Base-by-base conservation (phyloP, 129 eudicot species). In the Kitagawia praeruptora region DNA sequence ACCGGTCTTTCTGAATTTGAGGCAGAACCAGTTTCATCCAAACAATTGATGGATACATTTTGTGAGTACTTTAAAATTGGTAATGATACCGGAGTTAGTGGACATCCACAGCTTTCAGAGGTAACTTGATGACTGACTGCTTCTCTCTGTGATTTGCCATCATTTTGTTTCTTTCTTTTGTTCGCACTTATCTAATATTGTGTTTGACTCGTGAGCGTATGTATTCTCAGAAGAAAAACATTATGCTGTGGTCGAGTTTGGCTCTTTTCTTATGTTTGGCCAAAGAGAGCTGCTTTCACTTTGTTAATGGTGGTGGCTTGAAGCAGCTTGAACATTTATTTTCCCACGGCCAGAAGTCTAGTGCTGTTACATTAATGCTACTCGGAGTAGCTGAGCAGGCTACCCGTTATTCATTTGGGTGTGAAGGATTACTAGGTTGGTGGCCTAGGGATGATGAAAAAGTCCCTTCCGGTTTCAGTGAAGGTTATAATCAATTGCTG, bases 371-470 rank as follows among this genome's bases (percentile, higher is more conserved):
- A 70, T 80, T 96, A 58, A 70, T 92, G 87, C 72, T 89, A 31
- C 99, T 96, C 78, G 98, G 95, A 85, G 98, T 85, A 75, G 79
- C 92, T 69, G 96, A 96, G 85, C 99, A 88, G 79, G 99, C 93
- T 72, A 92, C 99, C 69, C 80, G 89, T 31, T 82, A 87, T 84
- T 90, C 99, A 23, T 72, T 96, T 82, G 99, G 99, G 16, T 96
- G 99, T 83, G 99, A 96, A 90, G 99, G 97, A 67, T 89, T 96
- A 67, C 82, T 96, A 39, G 95, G 93, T 66, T 96, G 99, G 99
- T 96, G 99, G 98, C 95, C 97, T 58, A 88, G 99, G 72, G 98
- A 92, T 81, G 97, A 90, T 81, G 96, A 89, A 74, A 85, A 49
- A 72, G 84, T 96, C 67, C 99, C 99, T 70, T 77, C 85, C 74